phyloP scores from a whole-genome alignment of 768 basidiomycete genomes.

The Lactarius sp. region DNA sequence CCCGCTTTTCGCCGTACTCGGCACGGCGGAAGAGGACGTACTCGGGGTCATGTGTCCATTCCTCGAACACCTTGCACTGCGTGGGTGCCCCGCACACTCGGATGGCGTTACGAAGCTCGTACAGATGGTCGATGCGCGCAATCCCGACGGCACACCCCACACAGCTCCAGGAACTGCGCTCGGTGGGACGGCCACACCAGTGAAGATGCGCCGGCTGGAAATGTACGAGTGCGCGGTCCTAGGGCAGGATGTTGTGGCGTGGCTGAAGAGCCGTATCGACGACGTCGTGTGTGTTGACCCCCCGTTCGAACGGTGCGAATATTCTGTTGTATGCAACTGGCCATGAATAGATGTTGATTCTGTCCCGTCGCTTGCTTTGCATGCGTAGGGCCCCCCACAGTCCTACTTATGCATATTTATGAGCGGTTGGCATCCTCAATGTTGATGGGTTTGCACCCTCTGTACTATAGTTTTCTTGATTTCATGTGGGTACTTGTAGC shows the following conservation, averaged over 20 bases:
- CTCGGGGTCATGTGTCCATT: slow-evolving; percentile 59
- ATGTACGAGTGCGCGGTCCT: slow-evolving; percentile 61
- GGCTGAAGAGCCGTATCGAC: slow-evolving; percentile 58
- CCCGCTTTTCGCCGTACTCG: slow-evolving; percentile 53
- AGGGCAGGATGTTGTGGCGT: slow-evolving; percentile 64
- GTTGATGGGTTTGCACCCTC: not conserved
- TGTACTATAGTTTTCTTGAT: slow-evolving; percentile 16
- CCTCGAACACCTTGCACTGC: slow-evolving; percentile 55
- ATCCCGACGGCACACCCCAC: slow-evolving; percentile 45
- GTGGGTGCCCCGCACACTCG: slow-evolving; percentile 57
- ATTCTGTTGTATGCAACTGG: slow-evolving; percentile 26
- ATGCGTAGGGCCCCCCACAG: slow-evolving; percentile 26
- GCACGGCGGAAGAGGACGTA: slow-evolving; percentile 55
- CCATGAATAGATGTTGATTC: slow-evolving; percentile 21
- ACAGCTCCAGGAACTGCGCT: slow-evolving; percentile 32
- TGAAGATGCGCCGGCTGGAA: slow-evolving; percentile 53
- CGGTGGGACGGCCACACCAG: slow-evolving; percentile 46
- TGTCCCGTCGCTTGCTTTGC: slow-evolving; percentile 18
- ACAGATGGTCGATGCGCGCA: slow-evolving; percentile 65
- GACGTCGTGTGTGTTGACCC: slow-evolving; percentile 61
- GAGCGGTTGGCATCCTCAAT: slow-evolving; percentile 1
- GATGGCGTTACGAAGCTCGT: slow-evolving; percentile 67
- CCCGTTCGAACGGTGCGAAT: slow-evolving; percentile 40
- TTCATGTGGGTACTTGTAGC: slow-evolving; percentile 18
- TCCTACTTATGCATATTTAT: slow-evolving; percentile 28